phyloP scores from a whole-genome alignment of 106 monocot genomes.

The Dendrobium nobile region DNA sequence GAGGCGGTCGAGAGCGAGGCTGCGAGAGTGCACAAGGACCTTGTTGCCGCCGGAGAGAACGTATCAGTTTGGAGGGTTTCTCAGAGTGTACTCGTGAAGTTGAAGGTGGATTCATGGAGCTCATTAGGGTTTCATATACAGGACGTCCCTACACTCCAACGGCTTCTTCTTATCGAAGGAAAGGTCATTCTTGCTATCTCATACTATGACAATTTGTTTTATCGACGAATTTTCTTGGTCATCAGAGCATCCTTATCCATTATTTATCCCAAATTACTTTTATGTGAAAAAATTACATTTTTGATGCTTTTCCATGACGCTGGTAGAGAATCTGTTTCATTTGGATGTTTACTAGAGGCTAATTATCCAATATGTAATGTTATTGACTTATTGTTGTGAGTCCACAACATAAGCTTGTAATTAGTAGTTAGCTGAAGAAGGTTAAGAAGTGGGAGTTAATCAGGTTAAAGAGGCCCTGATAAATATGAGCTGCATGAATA shows the following conservation, averaged over 20 bases:
- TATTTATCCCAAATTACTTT: background rate
- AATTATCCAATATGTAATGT: background rate
- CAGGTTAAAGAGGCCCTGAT: too few species aligned
- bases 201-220: background rate
- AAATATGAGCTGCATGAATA: too few species aligned
- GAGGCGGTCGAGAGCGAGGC: conserved; percentile 39
- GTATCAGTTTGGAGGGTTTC: conserved; percentile 80
- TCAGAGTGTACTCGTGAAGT: conserved; percentile 43
- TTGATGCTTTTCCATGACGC: background rate
- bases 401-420: too few species aligned
- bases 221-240: background rate
- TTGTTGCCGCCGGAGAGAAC: conserved; percentile 40
- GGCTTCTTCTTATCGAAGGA: conserved; percentile 51
- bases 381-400: background rate
- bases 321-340: background rate
- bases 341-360: background rate
- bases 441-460: too few species aligned
- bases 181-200: conserved; percentile 35
- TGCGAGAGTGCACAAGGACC: conserved; percentile 49
- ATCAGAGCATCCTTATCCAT: background rate
- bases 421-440: too few species aligned
- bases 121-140: conserved; percentile 71
- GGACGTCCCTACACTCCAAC: conserved; percentile 47
- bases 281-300: background rate
- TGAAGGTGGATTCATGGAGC: conserved; percentile 63